These are phyloP conservation scores for Trypanosoma conorhini DNA, from an alignment of 208 protist species.

Conservation along the genomic window DNA sequence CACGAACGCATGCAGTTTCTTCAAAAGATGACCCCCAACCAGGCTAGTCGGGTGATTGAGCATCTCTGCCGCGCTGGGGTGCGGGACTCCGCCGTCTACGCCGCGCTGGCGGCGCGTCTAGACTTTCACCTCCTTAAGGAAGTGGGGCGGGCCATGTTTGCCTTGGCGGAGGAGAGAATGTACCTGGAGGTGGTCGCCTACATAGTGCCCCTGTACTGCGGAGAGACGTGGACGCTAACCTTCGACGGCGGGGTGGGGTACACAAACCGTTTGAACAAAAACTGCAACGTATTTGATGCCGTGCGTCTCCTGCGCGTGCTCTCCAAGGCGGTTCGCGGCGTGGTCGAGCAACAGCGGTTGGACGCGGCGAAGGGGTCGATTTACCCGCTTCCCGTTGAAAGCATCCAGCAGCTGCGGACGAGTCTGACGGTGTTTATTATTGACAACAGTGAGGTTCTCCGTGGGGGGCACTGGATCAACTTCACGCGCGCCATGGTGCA, in stretches of 20 bases:
- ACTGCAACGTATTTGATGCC: slow-evolving; percentile 74
- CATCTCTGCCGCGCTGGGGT: slow-evolving; percentile 61
- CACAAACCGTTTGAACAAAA: slow-evolving; percentile 20
- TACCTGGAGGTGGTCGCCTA: slow-evolving; percentile 55
- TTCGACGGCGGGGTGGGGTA: slow-evolving; percentile 21
- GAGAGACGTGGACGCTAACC: slow-evolving; percentile 48
- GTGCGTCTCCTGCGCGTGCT: slow-evolving; percentile 77
- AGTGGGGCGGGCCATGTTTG: slow-evolving; percentile 71
- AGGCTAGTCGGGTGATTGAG: slow-evolving; percentile 80
- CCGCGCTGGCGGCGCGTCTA: slow-evolving; percentile 50
- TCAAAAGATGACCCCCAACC: slow-evolving; percentile 67
- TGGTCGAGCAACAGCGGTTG: slow-evolving; percentile 44
- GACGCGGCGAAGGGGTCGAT: background rate
- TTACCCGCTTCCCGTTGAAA: slow-evolving; percentile 43
- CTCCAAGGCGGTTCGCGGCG: slow-evolving; percentile 63
- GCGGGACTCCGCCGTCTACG: slow-evolving; percentile 49
- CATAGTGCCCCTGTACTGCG: slow-evolving; percentile 77
- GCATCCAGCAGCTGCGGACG: slow-evolving; percentile 63
- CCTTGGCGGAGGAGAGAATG: slow-evolving; percentile 52
- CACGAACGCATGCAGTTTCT: slow-evolving; percentile 72
- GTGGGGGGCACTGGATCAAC: slow-evolving; percentile 84
- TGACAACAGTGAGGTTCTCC: slow-evolving; percentile 58
- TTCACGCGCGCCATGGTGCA: slow-evolving; percentile 69
- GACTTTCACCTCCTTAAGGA: slow-evolving; percentile 68
- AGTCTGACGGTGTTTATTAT: slow-evolving; percentile 68